Conservation (phyloP, 176 grass and related monocot genomes). For the Luzula sylvatica region DNA sequence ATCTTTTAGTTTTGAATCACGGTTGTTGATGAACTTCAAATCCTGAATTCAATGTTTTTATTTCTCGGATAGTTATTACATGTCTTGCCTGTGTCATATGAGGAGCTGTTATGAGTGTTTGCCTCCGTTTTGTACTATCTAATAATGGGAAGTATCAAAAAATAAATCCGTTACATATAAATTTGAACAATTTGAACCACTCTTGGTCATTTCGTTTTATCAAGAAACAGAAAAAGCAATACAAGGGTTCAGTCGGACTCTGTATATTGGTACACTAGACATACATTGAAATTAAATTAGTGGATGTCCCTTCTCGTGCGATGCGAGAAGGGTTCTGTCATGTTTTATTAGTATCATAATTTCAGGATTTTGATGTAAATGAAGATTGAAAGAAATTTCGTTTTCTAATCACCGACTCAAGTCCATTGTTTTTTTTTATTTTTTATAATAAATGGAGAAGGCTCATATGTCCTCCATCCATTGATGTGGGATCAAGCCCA, state of each 20-base stretch:
- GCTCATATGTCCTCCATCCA: too few species aligned
- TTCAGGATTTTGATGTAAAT: not conserved
- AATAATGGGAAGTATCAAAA: not conserved
- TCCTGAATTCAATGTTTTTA: too few species aligned
- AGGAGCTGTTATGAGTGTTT: too few species aligned
- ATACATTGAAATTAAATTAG: not conserved
- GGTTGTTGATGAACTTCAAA: too few species aligned
- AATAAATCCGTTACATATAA: not conserved
- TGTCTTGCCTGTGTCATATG: too few species aligned
- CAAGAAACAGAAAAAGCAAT: not conserved
- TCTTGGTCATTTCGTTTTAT: not conserved
- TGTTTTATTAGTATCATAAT: not conserved
- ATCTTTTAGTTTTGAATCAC: too few species aligned
- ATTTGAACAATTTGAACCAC: not conserved
- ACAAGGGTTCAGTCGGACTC: not conserved
- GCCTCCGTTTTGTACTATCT: too few species aligned
- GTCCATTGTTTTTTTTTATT: too few species aligned
- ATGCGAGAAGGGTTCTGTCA: not conserved
- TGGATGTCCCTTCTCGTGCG: not conserved
- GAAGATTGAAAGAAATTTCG: not conserved
- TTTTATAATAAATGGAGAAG: too few species aligned
- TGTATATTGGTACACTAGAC: not conserved
- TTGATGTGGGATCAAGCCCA: too few species aligned
- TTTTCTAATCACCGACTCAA: not conserved
- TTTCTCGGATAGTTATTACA: too few species aligned